Evolutionary conservation across 2,329 filamentous ascomycete species (phyloP).

Genomic region (Aureobasidium sp.): DNA sequence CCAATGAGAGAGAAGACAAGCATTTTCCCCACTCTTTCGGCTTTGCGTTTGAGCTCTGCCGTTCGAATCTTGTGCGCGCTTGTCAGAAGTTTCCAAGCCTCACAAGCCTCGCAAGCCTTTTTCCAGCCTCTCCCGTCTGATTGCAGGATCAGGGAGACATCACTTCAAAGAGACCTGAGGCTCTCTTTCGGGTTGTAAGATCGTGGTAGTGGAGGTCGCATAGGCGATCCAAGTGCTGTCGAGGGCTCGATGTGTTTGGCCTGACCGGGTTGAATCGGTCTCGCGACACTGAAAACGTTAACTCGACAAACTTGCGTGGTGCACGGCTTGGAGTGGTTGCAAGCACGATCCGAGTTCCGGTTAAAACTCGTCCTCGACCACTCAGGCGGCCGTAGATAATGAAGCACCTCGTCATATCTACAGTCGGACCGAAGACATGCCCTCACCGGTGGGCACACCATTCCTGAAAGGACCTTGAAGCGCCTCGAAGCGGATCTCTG

Average conservation of each 20-base stretch:
- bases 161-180: background rate
- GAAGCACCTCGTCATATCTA: background rate
- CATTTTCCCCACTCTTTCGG: conserved; percentile 9
- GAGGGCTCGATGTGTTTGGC: background rate
- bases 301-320: conserved; percentile 4
- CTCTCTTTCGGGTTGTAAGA: background rate
- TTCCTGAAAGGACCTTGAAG: conserved; percentile 1
- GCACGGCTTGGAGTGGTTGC: conserved; percentile 9
- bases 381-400: conserved; percentile 1
- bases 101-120: conserved; percentile 8
- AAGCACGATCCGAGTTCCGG: conserved; percentile 1
- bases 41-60: background rate
- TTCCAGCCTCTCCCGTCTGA: conserved; percentile 2
- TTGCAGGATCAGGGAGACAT: background rate
- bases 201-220: background rate
- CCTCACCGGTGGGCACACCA: background rate
- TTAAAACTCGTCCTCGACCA: conserved; percentile 1
- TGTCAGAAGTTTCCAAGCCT: conserved; percentile 7
- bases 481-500: conserved; percentile 1
- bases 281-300: conserved; percentile 1
- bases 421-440: conserved; percentile 10
- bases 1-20: conserved; percentile 32
- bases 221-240: background rate
- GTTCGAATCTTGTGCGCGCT: conserved; percentile 9
- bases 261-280: background rate